Evolutionary conservation across 306 rosid species (phyloP).

Genomic region (Medicago arabica): DNA sequence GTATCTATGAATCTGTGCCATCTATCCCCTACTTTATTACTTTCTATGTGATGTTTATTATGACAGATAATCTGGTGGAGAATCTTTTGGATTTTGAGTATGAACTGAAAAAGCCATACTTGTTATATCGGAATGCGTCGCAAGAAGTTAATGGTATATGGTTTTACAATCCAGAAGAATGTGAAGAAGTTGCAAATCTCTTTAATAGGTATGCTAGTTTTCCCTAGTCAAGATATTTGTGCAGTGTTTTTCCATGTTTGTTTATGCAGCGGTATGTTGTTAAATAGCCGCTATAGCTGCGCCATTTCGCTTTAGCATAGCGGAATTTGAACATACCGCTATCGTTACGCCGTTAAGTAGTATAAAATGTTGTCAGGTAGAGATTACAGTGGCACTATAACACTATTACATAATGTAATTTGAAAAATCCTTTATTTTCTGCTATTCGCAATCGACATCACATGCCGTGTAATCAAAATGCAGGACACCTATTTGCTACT

Average conservation of each 20-base stretch:
- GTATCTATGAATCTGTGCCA: slow-evolving; percentile 22
- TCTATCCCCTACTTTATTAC: slow-evolving; percentile 29
- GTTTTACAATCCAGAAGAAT: slow-evolving; percentile 93
- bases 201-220: slow-evolving; percentile 65
- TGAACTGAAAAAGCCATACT: slow-evolving; percentile 88
- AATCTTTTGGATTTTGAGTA: slow-evolving; percentile 94
- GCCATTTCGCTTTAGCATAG: too few species aligned
- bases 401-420: too few species aligned
- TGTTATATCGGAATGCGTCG: slow-evolving; percentile 83
- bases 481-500: slow-evolving; percentile 31
- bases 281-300: too few species aligned
- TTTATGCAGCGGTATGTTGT: neutral
- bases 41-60: slow-evolving; percentile 37
- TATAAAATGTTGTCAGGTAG: too few species aligned
- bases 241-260: slow-evolving; percentile 26
- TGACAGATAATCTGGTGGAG: slow-evolving; percentile 92
- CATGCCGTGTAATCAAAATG: neutral
- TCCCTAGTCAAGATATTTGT: slow-evolving; percentile 14
- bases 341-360: too few species aligned
- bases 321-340: too few species aligned
- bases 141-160: slow-evolving; percentile 99
- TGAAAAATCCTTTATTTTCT: too few species aligned
- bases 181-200: slow-evolving; percentile 94
- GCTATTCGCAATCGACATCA: too few species aligned
- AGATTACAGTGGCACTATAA: too few species aligned